phyloP scores from a whole-genome alignment of 1,284 basidiomycete genomes.

The Microbotryomycetes sp. region DNA sequence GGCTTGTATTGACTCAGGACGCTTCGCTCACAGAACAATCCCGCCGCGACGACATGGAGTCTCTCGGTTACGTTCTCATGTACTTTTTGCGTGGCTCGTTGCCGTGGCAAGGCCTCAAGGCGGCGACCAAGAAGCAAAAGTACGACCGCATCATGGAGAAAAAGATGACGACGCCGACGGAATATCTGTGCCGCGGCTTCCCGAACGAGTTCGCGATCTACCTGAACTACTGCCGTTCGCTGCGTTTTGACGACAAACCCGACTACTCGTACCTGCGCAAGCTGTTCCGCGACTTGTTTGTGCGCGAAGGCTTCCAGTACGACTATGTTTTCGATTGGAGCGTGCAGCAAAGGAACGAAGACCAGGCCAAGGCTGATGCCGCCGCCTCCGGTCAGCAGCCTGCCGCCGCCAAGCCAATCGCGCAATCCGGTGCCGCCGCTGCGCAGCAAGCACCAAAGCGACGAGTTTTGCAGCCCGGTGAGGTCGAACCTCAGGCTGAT shows the following conservation, averaged over 20 bases:
- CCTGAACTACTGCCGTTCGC: constrained; percentile 91
- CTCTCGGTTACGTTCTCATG: constrained; percentile 93
- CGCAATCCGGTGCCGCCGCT: background rate
- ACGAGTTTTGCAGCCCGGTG: constrained; percentile 25
- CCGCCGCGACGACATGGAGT: constrained; percentile 91
- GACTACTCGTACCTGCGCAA: constrained; percentile 97
- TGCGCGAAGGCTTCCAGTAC: constrained; percentile 94
- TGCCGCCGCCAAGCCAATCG: constrained; percentile 1
- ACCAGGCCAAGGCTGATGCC: constrained; percentile 15
- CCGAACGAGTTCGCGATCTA: constrained; percentile 97
- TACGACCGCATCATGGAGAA: constrained; percentile 99
- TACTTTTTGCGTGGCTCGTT: constrained; percentile 95
- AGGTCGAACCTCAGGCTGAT: constrained; percentile 16
- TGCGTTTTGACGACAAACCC: constrained; percentile 84
- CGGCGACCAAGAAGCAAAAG: constrained; percentile 98
- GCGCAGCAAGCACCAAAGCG: constrained; percentile 13
- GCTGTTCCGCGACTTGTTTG: constrained; percentile 94
- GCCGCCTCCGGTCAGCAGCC: constrained; percentile 2
- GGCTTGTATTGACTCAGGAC: too few species aligned
- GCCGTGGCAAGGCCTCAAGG: constrained; percentile 97
- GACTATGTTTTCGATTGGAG: constrained; percentile 99
- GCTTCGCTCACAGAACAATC: constrained; percentile 69
- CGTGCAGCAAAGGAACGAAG: constrained; percentile 54
- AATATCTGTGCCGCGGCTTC: constrained; percentile 90
- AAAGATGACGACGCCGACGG: constrained; percentile 98